Base-by-base conservation (phyloP, 2,329 filamentous ascomycete species). In the Colletotrichum sp. region DNA sequence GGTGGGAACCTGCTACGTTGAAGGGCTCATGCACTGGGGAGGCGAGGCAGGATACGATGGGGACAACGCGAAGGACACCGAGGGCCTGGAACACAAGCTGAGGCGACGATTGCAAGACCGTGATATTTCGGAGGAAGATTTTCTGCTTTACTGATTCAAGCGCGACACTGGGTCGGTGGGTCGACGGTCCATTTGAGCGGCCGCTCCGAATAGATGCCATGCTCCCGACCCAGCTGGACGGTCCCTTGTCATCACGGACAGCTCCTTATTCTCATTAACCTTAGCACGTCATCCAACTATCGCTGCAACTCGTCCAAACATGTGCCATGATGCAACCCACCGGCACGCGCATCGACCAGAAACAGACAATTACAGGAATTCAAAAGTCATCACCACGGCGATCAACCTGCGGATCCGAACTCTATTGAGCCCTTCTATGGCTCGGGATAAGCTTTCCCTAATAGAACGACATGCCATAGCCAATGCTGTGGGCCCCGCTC, bases 11-110 rank as follows among this genome's bases (percentile, higher is more conserved):
- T 72, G 75, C 14, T 77, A 68, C 16, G 48, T 59, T 4, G 72
- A 75, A 3, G 72, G 72, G 14, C 55, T 64, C 18, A 77, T 77
- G 75, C 34, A 65, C 4, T 65, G 68, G 68, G 72, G 68, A 2
- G 6, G 21, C 14, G 71, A 63, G 30, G 24, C 7, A 2, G 14
- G 3, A 16, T 6, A 48, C 3, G 2, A n/a, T 6, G 32, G 12
- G 14, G 57, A 64, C 7, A 39, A 64, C 10, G 10, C 67, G 5
- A 16, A 7, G 6, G 59, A 65, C 1, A 32, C 6, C 2, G 71
- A 64, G 18, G 43, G 6, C 14, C 12, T 74, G 30, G 43, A 59
- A 6, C 36, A 48, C 4, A 64, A 71, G 6, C 7, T 59, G n/a
- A 70, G 39, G n/a, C 68, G 57, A 21, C 36, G 12, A 28, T 8